Percentiles rank a stretch among this genome's conserved stretches.
These are phyloP conservation scores for Sanguinoderma infundibulare DNA, from an alignment of 1,284 basidiomycete genomes.

Conservation along the genomic window DNA sequence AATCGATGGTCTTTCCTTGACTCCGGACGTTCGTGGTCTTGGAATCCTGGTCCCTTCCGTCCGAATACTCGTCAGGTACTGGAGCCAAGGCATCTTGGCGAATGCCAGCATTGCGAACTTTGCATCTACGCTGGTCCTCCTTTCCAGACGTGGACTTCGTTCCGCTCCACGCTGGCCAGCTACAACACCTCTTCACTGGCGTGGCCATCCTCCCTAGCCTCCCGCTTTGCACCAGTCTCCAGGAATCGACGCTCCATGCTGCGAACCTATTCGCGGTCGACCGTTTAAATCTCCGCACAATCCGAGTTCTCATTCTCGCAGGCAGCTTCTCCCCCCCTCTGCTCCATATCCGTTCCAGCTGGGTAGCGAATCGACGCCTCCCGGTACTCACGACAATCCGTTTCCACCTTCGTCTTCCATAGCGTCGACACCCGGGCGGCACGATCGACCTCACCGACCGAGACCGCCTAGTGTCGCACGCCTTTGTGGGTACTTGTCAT, in stretches of 20 bases:
- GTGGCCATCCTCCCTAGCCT: background rate
- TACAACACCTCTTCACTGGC: background rate
- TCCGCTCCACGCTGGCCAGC: background rate
- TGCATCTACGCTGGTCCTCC: background rate
- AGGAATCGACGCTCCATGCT: conserved; percentile 16
- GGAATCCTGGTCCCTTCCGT: background rate
- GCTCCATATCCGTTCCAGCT: background rate
- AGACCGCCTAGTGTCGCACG: no score
- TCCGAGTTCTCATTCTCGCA: conserved; percentile 7
- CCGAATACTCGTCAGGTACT: background rate
- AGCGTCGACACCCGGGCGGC: background rate
- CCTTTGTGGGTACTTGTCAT: conserved; percentile 1
- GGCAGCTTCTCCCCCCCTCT: conserved; percentile 6
- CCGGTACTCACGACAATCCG: conserved; percentile 15
- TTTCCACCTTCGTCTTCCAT: conserved; percentile 19
- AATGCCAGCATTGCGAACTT: background rate
- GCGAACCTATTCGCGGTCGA: background rate
- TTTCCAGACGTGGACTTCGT: background rate
- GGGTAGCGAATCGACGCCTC: background rate
- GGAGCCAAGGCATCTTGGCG: background rate
- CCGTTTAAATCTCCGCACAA: background rate
- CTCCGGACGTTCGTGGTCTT: background rate
- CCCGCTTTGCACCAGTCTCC: conserved; percentile 9
- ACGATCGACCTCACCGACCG: no score
- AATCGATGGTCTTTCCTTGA: background rate